phyloP scores from a whole-genome alignment of 495 filamentous ascomycete genomes.

The Lepraria neglecta region DNA sequence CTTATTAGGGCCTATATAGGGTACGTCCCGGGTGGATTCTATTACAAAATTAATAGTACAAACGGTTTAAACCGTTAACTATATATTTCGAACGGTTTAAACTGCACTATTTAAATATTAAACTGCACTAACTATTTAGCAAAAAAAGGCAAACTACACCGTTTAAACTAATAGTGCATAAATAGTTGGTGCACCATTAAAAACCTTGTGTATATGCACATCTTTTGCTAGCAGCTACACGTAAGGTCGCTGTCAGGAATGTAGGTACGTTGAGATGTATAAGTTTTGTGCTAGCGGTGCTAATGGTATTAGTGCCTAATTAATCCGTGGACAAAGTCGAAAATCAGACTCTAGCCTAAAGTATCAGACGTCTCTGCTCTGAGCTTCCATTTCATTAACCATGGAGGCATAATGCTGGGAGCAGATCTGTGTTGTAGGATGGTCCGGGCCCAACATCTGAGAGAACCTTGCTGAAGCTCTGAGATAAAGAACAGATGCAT shows the following conservation, averaged over 20 bases:
- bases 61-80: too few relatives aligned
- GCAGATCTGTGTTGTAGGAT: not conserved
- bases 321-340: not conserved
- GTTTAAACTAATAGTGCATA: too few relatives aligned
- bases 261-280: not conserved
- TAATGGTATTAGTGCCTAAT: not conserved
- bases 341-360: not conserved
- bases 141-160: too few relatives aligned
- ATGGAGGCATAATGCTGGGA: not conserved
- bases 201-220: too few relatives aligned
- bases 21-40: too few relatives aligned
- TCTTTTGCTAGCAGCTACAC: too few relatives aligned
- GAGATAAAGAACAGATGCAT: conserved; percentile 13
- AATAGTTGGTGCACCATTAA: too few relatives aligned
- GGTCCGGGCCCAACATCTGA: not conserved
- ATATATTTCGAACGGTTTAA: too few relatives aligned
- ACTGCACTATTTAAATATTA: too few relatives aligned
- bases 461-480: not conserved
- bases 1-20: too few relatives aligned
- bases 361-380: not conserved
- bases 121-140: too few relatives aligned
- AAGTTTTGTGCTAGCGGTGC: not conserved
- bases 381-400: not conserved
- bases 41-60: too few relatives aligned
- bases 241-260: not conserved